phyloP scores from a whole-genome alignment of 1,284 basidiomycete species.

The Puccinia coronata region DNA sequence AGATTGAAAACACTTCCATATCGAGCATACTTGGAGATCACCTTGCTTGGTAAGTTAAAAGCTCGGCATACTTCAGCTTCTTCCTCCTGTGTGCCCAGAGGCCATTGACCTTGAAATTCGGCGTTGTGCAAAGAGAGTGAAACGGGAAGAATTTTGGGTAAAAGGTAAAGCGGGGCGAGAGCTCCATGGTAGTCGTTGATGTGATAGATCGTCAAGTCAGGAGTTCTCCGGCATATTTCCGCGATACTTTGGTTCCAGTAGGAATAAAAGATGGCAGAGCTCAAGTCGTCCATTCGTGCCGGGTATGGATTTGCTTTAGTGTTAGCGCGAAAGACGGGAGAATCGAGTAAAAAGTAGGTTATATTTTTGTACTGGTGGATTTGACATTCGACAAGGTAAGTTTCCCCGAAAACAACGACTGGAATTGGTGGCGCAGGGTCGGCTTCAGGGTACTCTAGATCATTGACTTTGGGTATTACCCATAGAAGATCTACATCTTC shows the following conservation, averaged over 20 bases:
- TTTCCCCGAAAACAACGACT: slow-evolving; percentile 89
- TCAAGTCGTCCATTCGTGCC: slow-evolving; percentile 90
- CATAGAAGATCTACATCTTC: slow-evolving; percentile 88
- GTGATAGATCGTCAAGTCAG: slow-evolving; percentile 83
- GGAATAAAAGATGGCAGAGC: slow-evolving; percentile 92
- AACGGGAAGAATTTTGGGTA: slow-evolving; percentile 81
- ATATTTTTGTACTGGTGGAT: slow-evolving; percentile 88
- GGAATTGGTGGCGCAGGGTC: slow-evolving; percentile 68
- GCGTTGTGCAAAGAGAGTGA: slow-evolving; percentile 90
- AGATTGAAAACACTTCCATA: slow-evolving; percentile 95
- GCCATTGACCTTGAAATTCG: slow-evolving; percentile 94
- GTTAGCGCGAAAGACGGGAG: slow-evolving; percentile 89
- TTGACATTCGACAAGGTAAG: slow-evolving; percentile 89
- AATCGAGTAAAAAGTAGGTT: slow-evolving; percentile 86
- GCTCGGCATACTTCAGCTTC: slow-evolving; percentile 96
- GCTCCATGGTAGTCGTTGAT: slow-evolving; percentile 85
- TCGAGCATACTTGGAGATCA: slow-evolving; percentile 90
- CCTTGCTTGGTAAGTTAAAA: slow-evolving; percentile 90
- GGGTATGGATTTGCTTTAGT: slow-evolving; percentile 91
- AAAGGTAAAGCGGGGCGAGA: slow-evolving; percentile 80
- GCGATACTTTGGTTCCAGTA: slow-evolving; percentile 96
- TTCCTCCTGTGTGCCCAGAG: slow-evolving; percentile 87
- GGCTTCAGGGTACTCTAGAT: slow-evolving; percentile 45
- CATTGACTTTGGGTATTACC: slow-evolving; percentile 82
- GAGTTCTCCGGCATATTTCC: slow-evolving; percentile 78